Conservation (phyloP, 1,139 yeast genomes). For the Eremothecium coryli region DNA sequence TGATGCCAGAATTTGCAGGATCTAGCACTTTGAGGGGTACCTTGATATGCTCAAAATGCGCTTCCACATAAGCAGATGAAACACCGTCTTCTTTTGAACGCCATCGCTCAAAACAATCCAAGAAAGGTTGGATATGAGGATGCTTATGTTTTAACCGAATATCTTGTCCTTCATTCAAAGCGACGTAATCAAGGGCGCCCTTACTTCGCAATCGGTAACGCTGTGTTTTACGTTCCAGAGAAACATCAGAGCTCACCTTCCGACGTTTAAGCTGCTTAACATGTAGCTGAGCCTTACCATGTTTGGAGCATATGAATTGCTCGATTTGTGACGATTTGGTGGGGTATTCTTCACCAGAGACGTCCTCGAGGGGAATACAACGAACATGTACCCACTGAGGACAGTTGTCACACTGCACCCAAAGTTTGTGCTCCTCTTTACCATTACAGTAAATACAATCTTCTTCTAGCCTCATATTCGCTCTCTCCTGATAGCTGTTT, state of each 20-base stretch:
- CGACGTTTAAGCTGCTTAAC: conserved; percentile 8
- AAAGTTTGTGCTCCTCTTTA: conserved; percentile 5
- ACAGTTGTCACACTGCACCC: conserved; percentile 21
- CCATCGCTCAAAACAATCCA: conserved; percentile 18
- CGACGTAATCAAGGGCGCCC: conserved; percentile 61
- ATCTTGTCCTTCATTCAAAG: conserved; percentile 66
- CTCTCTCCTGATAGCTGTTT: no score
- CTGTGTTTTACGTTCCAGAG: conserved; percentile 6
- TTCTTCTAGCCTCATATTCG: neutral
- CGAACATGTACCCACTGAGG: conserved; percentile 20
- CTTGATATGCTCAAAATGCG: conserved; percentile 31
- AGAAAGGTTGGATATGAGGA: conserved; percentile 44
- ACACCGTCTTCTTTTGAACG: conserved; percentile 19
- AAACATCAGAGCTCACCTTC: neutral
- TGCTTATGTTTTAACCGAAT: conserved; percentile 51
- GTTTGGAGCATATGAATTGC: conserved; percentile 14
- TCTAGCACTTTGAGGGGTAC: conserved; percentile 35
- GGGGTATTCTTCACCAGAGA: conserved; percentile 9
- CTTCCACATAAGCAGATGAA: conserved; percentile 32
- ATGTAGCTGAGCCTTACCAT: conserved; percentile 9
- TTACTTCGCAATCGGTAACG: conserved; percentile 27
- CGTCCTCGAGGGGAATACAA: conserved; percentile 15
- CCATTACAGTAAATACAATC: conserved; percentile 2
- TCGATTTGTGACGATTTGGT: conserved; percentile 11
- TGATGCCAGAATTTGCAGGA: conserved; percentile 31